A percentile compares a stretch with the other conserved stretches of the same genome.
Evolutionary conservation across 2,329 filamentous ascomycete species (phyloP).

Genomic region (Colletotrichum magnum): DNA sequence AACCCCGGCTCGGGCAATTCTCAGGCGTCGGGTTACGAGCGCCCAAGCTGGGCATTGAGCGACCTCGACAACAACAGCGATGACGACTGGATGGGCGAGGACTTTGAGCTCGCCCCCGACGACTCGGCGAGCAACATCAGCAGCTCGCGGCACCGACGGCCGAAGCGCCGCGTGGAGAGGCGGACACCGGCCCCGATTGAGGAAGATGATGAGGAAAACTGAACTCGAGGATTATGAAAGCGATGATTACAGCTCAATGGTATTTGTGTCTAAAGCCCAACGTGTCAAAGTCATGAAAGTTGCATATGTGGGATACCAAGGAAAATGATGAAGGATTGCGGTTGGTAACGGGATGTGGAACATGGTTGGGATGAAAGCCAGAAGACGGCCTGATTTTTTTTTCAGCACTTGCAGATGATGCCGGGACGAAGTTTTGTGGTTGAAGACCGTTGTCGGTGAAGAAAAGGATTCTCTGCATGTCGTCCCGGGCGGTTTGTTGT

Average conservation of each 20-base stretch:
- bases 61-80: constrained; percentile 67
- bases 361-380: neutral
- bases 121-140: constrained; percentile 87
- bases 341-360: neutral
- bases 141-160: constrained; percentile 76
- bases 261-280: neutral
- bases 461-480: no score
- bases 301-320: constrained; percentile 21
- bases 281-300: constrained; percentile 11
- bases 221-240: constrained; percentile 31
- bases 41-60: constrained; percentile 62
- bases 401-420: no score
- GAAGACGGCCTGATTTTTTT: no score
- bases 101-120: constrained; percentile 78
- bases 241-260: constrained; percentile 5
- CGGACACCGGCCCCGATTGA: constrained; percentile 81
- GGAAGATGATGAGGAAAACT: constrained; percentile 77
- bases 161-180: constrained; percentile 77
- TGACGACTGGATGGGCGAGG: constrained; percentile 71
- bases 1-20: constrained; percentile 63
- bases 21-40: constrained; percentile 60
- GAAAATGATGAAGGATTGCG: constrained; percentile 12
- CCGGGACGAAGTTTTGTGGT: no score
- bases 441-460: no score
- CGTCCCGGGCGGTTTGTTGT: no score